Evolutionary conservation across 78 protist species (phyloP).

Genomic region (Isochrysis galbana): DNA sequence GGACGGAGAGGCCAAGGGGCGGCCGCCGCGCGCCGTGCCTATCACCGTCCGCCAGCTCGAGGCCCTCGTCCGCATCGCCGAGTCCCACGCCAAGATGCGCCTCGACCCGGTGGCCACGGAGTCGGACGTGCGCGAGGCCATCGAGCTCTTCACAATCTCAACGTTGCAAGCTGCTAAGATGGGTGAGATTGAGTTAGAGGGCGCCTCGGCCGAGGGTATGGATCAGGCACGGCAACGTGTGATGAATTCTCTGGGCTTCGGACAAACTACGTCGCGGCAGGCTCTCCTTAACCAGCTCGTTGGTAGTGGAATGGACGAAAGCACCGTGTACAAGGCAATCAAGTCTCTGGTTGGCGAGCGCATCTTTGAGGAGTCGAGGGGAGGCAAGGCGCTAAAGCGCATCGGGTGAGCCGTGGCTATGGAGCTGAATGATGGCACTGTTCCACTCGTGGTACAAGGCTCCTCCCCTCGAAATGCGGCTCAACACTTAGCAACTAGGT

Average conservation of each 20-base stretch:
- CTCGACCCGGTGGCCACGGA: slow-evolving; percentile 37
- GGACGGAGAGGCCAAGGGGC: not conserved
- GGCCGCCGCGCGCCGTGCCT: slow-evolving; percentile 22
- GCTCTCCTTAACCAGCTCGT: not conserved
- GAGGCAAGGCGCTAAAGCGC: not conserved
- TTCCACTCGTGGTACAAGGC: no score
- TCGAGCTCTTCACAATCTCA: slow-evolving; percentile 45
- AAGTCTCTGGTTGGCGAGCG: not conserved
- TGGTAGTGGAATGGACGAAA: not conserved
- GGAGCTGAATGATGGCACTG: no score
- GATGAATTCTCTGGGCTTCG: not conserved
- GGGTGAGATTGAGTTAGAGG: not conserved
- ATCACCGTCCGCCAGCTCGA: slow-evolving; percentile 39
- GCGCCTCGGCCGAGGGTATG: not conserved
- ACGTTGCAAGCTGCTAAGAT: slow-evolving; percentile 22
- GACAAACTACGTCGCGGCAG: not conserved
- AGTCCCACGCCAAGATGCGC: slow-evolving; percentile 69
- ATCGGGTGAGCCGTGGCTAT: not conserved
- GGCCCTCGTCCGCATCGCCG: slow-evolving; percentile 73
- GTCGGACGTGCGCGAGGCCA: slow-evolving; percentile 32
- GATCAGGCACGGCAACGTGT: not conserved
- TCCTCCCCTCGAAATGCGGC: no score
- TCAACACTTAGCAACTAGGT: no score
- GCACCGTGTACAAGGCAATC: not conserved
- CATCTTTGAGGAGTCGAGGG: not conserved